A percentile compares a stretch with the other conserved stretches of the same genome.
phyloP scores from a whole-genome alignment of 2,329 filamentous ascomycete species.

The Claviceps purpurea region DNA sequence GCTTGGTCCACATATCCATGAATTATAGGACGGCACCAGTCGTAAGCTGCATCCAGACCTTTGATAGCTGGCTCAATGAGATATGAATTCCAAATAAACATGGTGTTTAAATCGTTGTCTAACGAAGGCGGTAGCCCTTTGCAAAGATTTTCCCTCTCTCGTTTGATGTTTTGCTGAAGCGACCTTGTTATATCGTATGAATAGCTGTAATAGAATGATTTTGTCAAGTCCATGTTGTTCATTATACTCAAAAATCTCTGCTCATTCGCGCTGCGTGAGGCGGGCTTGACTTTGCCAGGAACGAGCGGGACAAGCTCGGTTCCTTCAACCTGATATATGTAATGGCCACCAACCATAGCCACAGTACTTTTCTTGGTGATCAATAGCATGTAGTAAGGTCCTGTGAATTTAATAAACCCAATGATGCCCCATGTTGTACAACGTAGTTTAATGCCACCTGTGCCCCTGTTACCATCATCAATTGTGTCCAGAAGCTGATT shows the following conservation, averaged over 20 bases:
- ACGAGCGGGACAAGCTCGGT: slow-evolving; percentile 86
- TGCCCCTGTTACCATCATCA: slow-evolving; percentile 84
- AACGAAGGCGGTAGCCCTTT: slow-evolving; percentile 46
- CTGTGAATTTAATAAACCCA: slow-evolving; percentile 92
- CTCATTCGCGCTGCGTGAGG: slow-evolving; percentile 73
- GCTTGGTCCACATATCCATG: slow-evolving; percentile 95
- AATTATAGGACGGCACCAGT: slow-evolving; percentile 93
- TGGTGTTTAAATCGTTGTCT: slow-evolving; percentile 64
- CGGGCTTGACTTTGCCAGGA: slow-evolving; percentile 60
- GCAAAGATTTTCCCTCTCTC: slow-evolving; percentile 59
- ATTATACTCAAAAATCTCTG: slow-evolving; percentile 78
- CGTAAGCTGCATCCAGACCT: slow-evolving; percentile 66
- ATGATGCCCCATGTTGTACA: slow-evolving; percentile 88
- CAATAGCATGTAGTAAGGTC: slow-evolving; percentile 91
- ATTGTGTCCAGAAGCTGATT: slow-evolving; percentile 86
- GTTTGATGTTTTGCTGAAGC: slow-evolving; percentile 80
- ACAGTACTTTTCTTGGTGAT: slow-evolving; percentile 94
- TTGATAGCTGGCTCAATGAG: slow-evolving; percentile 62
- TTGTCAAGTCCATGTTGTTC: slow-evolving; percentile 77
- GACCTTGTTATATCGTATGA: slow-evolving; percentile 92
- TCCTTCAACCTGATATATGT: slow-evolving; percentile 87
- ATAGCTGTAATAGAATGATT: slow-evolving; percentile 96
- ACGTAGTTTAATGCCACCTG: slow-evolving; percentile 78
- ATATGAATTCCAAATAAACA: slow-evolving; percentile 98
- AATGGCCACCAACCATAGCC: slow-evolving; percentile 91